These are phyloP conservation scores for Gamarada debralockiae DNA, from an alignment of 495 filamentous ascomycete species.

Conservation along the genomic window DNA sequence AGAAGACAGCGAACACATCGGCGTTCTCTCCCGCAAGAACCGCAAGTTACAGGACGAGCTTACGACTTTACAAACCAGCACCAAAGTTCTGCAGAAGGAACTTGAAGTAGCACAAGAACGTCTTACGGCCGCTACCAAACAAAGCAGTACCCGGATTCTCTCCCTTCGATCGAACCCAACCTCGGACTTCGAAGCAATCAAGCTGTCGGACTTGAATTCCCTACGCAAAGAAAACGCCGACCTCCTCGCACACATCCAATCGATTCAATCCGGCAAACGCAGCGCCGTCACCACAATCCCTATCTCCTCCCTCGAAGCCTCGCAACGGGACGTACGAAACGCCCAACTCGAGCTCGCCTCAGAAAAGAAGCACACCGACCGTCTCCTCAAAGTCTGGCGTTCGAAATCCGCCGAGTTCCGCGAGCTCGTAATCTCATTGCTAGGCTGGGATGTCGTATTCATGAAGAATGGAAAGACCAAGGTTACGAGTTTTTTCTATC, in stretches of 20 bases:
- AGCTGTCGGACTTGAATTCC: constrained; percentile 68
- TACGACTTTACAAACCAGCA: constrained; percentile 59
- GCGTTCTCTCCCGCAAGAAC: constrained; percentile 79
- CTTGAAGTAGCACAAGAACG: constrained; percentile 67
- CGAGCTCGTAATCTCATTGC: constrained; percentile 80
- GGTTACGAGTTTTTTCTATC: constrained; percentile 75
- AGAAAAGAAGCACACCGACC: constrained; percentile 76
- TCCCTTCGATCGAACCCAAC: constrained; percentile 89
- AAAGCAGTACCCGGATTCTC: constrained; percentile 78
- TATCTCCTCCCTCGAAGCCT: constrained; percentile 67
- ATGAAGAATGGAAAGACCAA: constrained; percentile 88
- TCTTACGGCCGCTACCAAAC: constrained; percentile 64
- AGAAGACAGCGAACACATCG: constrained; percentile 70
- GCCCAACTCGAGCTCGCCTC: constrained; percentile 70
- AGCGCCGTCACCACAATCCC: constrained; percentile 55
- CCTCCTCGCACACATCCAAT: constrained; percentile 70
- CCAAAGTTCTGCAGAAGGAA: constrained; percentile 67
- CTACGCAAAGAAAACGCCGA: constrained; percentile 82
- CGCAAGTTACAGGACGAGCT: constrained; percentile 78
- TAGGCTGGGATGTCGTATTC: constrained; percentile 93
- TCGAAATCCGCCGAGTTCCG: constrained; percentile 89
- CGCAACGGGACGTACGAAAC: constrained; percentile 66
- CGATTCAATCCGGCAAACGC: constrained; percentile 21
- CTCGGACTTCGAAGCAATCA: constrained; percentile 73
- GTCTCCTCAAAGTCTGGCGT: constrained; percentile 86